Percentiles rank a stretch among this genome's conserved stretches.
Conservation (phyloP, 169 alveolate genomes). For the Eimeria tenella region DNA sequence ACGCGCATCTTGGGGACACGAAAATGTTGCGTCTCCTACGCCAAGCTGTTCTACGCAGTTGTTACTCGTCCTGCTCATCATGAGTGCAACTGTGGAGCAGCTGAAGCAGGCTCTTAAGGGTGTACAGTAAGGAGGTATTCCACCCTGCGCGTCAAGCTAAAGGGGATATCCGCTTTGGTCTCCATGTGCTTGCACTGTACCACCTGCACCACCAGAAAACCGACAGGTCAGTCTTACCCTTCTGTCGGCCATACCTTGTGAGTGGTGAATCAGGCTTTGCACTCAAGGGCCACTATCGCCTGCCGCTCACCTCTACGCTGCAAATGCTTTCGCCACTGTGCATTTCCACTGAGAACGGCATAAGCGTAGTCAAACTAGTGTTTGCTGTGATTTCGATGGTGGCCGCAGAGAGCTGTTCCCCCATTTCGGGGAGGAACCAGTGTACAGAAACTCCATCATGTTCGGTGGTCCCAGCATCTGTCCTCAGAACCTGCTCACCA, state of each 20-base stretch:
- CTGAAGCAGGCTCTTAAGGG: slow-evolving; percentile 22
- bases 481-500: slow-evolving; percentile 53
- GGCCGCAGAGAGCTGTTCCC: slow-evolving; percentile 55
- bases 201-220: slow-evolving; percentile 28
- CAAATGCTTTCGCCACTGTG: slow-evolving; percentile 42
- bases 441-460: slow-evolving; percentile 67
- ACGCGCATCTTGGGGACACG: too few relatives aligned
- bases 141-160: slow-evolving; percentile 58
- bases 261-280: not conserved
- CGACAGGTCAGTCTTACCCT: not conserved
- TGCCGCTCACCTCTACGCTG: slow-evolving; percentile 67
- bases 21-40: too few relatives aligned
- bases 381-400: slow-evolving; percentile 71
- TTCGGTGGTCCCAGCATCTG: slow-evolving; percentile 71
- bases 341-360: slow-evolving; percentile 71
- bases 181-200: slow-evolving; percentile 78
- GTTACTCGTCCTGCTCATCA: slow-evolving; percentile 23
- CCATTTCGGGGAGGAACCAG: slow-evolving; percentile 76
- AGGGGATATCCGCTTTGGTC: slow-evolving; percentile 53
- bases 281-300: not conserved
- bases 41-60: not conserved
- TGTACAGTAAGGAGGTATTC: slow-evolving; percentile 71
- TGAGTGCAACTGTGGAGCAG: slow-evolving; percentile 27
- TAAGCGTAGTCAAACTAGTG: slow-evolving; percentile 43
- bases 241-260: not conserved